Evolutionary conservation across 768 basidiomycete genomes (phyloP), one percentile per base, ranked within the genome.

Genomic region (Mycena belliarum): DNA sequence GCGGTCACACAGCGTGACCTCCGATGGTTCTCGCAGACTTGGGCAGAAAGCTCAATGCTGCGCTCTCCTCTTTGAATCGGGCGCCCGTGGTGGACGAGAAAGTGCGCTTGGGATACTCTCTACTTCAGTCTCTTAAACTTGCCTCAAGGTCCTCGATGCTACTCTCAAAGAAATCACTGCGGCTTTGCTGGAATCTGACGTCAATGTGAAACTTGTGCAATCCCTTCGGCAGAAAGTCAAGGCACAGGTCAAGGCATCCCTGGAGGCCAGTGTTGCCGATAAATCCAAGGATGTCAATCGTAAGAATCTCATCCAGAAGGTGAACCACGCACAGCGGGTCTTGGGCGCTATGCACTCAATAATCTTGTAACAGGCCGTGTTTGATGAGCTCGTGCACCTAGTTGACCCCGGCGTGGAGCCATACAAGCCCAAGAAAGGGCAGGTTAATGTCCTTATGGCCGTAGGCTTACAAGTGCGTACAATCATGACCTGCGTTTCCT

Each of bases 381-480:
- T 94, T 66, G 95, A 98, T 74, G 96, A 99, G 71, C 85, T 99
- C 2, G 97, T 98, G 20, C 81, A 87, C 45, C 77, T 99, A 15
- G 96, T 99, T 2, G 97, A 99, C 70, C 95, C 97, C 11, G 95
- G 93, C 0, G 89, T 93, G 9, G 93, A 95, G 66, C 93, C 95
- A 2, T 97, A 93, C 72, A 96, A 97, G 71, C 97, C 97, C 9
- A 91, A 89, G 76, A 98, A 98, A 71, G 95, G 95, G 0, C 90
- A 95, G 65, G 71, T 87, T 3, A 96, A 96, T 75, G 88, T 99
- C 6, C 86, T 99, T 57, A 99, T 99, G 97, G 93, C 93, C 35
- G 95, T 98, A 59, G 95, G 95, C 72, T 83, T 98, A 40, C 95
- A 97, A 82, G 93, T 91, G 64, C 59, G 81, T 69, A 42, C 16